Percentiles rank a stretch among this genome's conserved stretches.
phyloP scores from a whole-genome alignment of 2,329 filamentous ascomycete genomes.

The Sporothrix variecibatus region DNA sequence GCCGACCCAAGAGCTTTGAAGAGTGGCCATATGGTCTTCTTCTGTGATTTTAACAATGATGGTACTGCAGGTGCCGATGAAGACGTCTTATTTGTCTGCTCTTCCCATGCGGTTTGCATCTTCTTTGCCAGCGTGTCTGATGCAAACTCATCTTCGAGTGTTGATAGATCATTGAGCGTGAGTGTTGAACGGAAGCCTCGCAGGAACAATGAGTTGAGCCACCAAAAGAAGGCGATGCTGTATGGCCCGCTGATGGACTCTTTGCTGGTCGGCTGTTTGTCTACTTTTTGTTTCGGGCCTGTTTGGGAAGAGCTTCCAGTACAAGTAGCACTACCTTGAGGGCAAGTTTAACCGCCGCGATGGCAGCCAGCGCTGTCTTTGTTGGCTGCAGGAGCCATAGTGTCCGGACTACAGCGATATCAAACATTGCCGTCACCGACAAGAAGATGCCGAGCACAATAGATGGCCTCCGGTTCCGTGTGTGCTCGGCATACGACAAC shows the following conservation, averaged over 20 bases:
- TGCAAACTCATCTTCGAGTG: background rate
- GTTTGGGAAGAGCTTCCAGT: background rate
- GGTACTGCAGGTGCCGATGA: background rate
- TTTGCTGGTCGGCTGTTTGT: constrained; percentile 41
- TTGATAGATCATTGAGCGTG: background rate
- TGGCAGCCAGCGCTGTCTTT: background rate
- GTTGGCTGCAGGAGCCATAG: constrained; percentile 34
- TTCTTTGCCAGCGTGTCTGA: background rate
- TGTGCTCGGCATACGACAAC: background rate
- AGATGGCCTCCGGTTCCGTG: background rate
- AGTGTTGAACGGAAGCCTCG: constrained; percentile 50
- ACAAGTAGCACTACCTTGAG: background rate
- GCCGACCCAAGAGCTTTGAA: background rate
- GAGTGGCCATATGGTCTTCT: background rate
- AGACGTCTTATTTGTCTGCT: background rate
- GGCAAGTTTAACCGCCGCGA: background rate
- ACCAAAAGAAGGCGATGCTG: constrained; percentile 52
- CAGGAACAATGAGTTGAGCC: constrained; percentile 54
- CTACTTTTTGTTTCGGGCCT: constrained; percentile 33
- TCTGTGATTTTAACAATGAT: background rate
- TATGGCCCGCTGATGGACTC: constrained; percentile 45
- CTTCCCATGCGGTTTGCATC: background rate
- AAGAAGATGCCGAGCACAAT: background rate
- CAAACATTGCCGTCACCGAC: constrained; percentile 5
- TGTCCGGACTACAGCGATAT: background rate